Evolutionary conservation across 2,329 filamentous ascomycete species (phyloP).

Genomic region (Thelonectria rubi): DNA sequence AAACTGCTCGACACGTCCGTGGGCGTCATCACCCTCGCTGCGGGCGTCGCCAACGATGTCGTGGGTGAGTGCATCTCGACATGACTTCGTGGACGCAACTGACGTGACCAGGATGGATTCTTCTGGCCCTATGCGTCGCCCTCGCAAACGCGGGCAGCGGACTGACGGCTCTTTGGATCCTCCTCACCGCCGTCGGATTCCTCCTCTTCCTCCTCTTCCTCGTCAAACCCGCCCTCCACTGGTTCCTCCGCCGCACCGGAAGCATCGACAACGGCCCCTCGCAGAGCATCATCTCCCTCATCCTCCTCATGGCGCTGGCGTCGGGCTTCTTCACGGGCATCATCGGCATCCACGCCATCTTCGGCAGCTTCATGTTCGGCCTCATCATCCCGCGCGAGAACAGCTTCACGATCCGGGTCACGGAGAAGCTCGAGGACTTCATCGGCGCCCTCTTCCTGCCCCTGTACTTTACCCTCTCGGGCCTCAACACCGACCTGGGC

Average conservation of each 20-base stretch:
- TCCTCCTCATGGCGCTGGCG: conserved; percentile 77
- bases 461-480: conserved; percentile 91
- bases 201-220: conserved; percentile 76
- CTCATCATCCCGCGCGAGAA: conserved; percentile 89
- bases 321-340: conserved; percentile 86
- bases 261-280: conserved; percentile 87
- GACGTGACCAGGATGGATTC: conserved; percentile 68
- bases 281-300: conserved; percentile 83
- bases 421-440: conserved; percentile 92
- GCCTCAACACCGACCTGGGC: conserved; percentile 85
- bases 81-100: not conserved
- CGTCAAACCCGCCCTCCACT: conserved; percentile 79
- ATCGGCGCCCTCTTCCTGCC: conserved; percentile 85
- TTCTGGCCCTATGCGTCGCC: conserved; percentile 92
- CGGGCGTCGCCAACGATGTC: conserved; percentile 89
- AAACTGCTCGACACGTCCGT: conserved; percentile 85
- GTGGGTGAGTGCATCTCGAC: conserved; percentile 29
- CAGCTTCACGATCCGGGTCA: conserved; percentile 87
- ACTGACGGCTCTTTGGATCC: conserved; percentile 81
- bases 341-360: conserved; percentile 92
- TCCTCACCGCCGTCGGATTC: conserved; percentile 80
- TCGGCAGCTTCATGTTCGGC: conserved; percentile 88
- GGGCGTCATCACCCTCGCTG: conserved; percentile 86
- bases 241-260: conserved; percentile 75
- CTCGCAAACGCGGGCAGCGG: conserved; percentile 88